Conservation (phyloP, 2,329 filamentous ascomycete genomes). For the Domatiomyces catenatus region DNA sequence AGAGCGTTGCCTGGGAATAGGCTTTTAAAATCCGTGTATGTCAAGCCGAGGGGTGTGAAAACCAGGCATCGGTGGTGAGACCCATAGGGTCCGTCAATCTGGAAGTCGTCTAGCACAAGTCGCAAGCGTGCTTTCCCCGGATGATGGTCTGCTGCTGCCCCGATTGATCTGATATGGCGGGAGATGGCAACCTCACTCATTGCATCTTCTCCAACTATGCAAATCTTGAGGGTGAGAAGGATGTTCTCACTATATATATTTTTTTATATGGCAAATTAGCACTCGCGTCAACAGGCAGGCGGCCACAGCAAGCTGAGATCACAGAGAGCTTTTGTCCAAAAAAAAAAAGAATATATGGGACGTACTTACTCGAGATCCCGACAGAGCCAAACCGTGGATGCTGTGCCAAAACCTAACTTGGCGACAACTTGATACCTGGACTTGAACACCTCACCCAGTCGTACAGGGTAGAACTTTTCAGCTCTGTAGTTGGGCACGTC, state of each 20-base stretch:
- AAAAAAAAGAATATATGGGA: constrained; percentile 18
- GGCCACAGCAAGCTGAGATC: constrained; percentile 18
- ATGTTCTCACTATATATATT: constrained; percentile 4
- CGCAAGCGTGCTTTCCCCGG: constrained; percentile 23
- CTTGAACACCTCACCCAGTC: constrained; percentile 27
- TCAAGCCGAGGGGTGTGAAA: constrained; percentile 16
- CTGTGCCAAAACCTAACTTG: constrained; percentile 22
- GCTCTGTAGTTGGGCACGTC: constrained; percentile 5
- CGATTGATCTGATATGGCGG: constrained; percentile 15
- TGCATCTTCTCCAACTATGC: constrained; percentile 1
- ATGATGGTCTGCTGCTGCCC: constrained; percentile 8
- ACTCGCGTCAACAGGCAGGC: constrained; percentile 15
- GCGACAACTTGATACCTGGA: constrained; percentile 26
- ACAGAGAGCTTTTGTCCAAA: constrained; percentile 10
- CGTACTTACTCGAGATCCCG: constrained; percentile 12
- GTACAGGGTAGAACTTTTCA: constrained; percentile 24
- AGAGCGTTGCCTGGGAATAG: constrained; percentile 12
- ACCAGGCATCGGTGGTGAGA: constrained; percentile 25
- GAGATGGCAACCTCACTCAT: constrained; percentile 15
- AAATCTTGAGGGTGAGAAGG: constrained; percentile 13
- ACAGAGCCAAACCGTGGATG: constrained; percentile 33
- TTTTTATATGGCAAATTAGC: too few relatives aligned
- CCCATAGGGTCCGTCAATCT: constrained; percentile 20
- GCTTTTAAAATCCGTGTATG: constrained; percentile 5
- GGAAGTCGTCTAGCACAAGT: constrained; percentile 22